phyloP scores from a whole-genome alignment of 2,329 filamentous ascomycete genomes.

The Allantophomopsis lycopodina region DNA sequence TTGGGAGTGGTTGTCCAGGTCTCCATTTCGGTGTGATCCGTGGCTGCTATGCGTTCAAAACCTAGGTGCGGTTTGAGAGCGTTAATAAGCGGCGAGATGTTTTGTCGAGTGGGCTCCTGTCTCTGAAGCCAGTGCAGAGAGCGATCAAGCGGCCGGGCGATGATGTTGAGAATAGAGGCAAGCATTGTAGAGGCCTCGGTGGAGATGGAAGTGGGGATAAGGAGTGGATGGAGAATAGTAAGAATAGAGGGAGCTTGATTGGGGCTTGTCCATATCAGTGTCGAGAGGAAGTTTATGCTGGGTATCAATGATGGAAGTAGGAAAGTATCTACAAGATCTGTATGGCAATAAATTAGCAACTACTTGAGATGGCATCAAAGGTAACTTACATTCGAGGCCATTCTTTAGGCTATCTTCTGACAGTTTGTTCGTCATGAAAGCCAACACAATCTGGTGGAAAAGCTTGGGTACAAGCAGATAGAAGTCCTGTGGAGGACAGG shows the following conservation, averaged over 20 bases:
- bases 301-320: constrained; percentile 66
- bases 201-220: constrained; percentile 57
- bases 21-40: constrained; percentile 54
- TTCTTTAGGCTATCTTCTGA: constrained; percentile 58
- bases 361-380: constrained; percentile 4
- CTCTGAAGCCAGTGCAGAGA: constrained; percentile 53
- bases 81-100: constrained; percentile 56
- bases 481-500: constrained; percentile 71
- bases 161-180: constrained; percentile 54
- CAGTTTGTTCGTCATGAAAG: constrained; percentile 50
- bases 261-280: constrained; percentile 54
- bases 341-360: constrained; percentile 4
- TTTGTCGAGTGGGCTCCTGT: constrained; percentile 51
- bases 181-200: constrained; percentile 59
- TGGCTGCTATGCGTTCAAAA: constrained; percentile 45
- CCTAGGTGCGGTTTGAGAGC: constrained; percentile 43
- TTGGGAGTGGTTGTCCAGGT: constrained; percentile 44
- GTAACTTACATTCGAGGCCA: constrained; percentile 57
- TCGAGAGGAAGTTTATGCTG: constrained; percentile 57
- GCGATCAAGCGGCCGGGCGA: constrained; percentile 55
- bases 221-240: constrained; percentile 57
- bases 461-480: constrained; percentile 66
- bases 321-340: constrained; percentile 67
- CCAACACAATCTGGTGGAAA: constrained; percentile 62
- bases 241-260: constrained; percentile 55